Evolutionary conservation across 2,329 filamentous ascomycete genomes (phyloP).

Genomic region (Arachnomyces sp.): DNA sequence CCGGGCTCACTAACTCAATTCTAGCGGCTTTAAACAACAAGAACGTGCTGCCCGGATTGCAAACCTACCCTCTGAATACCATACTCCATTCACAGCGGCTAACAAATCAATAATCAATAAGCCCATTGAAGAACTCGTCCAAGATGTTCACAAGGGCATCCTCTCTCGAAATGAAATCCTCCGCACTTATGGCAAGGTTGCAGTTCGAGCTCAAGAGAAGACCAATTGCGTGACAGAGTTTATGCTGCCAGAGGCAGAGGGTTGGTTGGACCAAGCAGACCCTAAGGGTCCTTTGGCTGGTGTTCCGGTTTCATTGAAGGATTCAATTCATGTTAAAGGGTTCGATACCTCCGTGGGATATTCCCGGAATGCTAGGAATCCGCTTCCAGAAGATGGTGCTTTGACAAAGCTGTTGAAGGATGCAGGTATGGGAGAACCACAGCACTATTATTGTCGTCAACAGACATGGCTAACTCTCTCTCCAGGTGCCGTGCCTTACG

Average conservation of each 20-base stretch:
- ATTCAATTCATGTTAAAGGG: conserved; percentile 66
- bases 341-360: conserved; percentile 81
- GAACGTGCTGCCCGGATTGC: conserved; percentile 65
- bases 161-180: conserved; percentile 65
- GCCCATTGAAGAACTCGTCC: conserved; percentile 70
- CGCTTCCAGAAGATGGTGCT: conserved; percentile 58
- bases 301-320: conserved; percentile 80
- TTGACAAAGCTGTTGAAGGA: conserved; percentile 74
- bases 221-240: conserved; percentile 90
- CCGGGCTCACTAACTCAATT: conserved; percentile 1
- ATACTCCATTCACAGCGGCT: conserved; percentile 52
- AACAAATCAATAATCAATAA: conserved; percentile 64
- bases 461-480: conserved; percentile 1
- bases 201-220: conserved; percentile 71
- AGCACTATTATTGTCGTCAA: neutral
- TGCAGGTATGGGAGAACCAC: conserved; percentile 49
- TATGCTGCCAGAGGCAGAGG: conserved; percentile 68
- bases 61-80: conserved; percentile 59
- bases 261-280: conserved; percentile 60
- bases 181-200: conserved; percentile 79
- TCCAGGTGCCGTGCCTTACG: conserved; percentile 72
- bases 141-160: conserved; percentile 64
- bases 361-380: conserved; percentile 63
- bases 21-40: conserved; percentile 71
- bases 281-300: conserved; percentile 76